Conservation (phyloP, 2,329 filamentous ascomycete species). For the Sporothrix phasma region DNA sequence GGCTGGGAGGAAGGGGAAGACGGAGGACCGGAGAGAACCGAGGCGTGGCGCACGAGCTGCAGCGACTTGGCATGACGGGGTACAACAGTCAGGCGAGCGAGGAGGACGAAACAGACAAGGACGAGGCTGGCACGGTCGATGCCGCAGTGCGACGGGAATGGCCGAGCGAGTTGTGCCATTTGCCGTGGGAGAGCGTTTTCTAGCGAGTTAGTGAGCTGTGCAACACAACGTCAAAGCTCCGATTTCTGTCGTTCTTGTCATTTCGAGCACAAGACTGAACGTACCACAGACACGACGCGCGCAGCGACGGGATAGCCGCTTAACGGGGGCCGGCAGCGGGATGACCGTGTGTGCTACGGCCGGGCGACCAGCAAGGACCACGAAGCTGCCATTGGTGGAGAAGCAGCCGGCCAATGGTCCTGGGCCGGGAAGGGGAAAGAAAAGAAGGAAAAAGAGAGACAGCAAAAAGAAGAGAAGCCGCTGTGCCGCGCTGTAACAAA, state of each 20-base stretch:
- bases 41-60: slow-evolving; percentile 32
- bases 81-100: slow-evolving; percentile 21
- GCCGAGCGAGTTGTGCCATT: slow-evolving; percentile 32
- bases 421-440: background rate
- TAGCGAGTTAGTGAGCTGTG: background rate
- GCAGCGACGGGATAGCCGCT: slow-evolving; percentile 16
- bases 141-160: slow-evolving; percentile 17
- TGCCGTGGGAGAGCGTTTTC: slow-evolving; percentile 12
- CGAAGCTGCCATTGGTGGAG: slow-evolving; percentile 14
- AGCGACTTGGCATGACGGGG: slow-evolving; percentile 23
- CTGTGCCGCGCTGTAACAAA: background rate
- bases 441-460: background rate
- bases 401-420: background rate
- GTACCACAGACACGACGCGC: slow-evolving; percentile 17
- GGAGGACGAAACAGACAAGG: slow-evolving; percentile 8
- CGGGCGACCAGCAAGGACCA: slow-evolving; percentile 21
- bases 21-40: slow-evolving; percentile 26
- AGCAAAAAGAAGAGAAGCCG: too few species aligned
- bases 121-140: background rate
- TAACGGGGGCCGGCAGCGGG: slow-evolving; percentile 13
- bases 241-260: too few species aligned
- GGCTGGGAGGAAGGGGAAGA: slow-evolving; percentile 15
- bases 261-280: background rate
- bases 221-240: too few species aligned
- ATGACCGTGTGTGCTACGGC: slow-evolving; percentile 17